Evolutionary conservation across 1,284 basidiomycete genomes (phyloP), one percentile per base, ranked within the genome.

Genomic region (Trichosporon sp.): DNA sequence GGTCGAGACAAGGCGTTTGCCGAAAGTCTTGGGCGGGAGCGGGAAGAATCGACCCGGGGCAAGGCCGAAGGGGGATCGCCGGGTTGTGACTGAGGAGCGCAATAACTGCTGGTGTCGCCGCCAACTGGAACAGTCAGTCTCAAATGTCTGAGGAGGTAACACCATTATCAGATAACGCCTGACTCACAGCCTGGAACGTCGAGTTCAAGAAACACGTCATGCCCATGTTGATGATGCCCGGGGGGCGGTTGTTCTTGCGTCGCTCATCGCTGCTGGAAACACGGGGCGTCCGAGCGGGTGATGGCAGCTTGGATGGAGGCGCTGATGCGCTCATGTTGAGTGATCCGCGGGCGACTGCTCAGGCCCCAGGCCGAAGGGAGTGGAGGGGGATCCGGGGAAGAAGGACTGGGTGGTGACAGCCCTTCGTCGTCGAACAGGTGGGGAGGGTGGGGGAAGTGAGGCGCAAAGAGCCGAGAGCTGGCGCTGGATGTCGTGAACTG

Each of bases 151-250:
- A n/a, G 5, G 34, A 23, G 1, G 21, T 44, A n/a, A 12, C n/a
- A 8, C 23, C n/a, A 51, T 44, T 65, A 65, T 42, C 23, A 34
- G 21, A 42, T 25, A n/a, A 23, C 7, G 25, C 29, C 25, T 25
- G 64, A 83, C 84, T 67, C 73, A 87, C 85, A 35, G 87, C 86
- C 78, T 89, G 93, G 42, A 95, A 85, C 23, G 92, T 92, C 21
- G 92, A 93, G 83, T 95, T 95, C 88, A 95, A 91, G 83, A 93
- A 95, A 83, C 93, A 95, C 0, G 92, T 94, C 83, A 95, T 95
- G 58, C 92, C 92, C 84, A 93, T 90, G 80, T 94, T 94, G 73
- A 90, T 81, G 38, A 94, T 86, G 1, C 92, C 92, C 9, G 79
- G 75, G 9, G 82, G 82, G 68, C 79, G 82, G 67, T 72, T 65